Conservation (phyloP, 2,329 filamentous ascomycete genomes). For the Monosporascus cannonballus region DNA sequence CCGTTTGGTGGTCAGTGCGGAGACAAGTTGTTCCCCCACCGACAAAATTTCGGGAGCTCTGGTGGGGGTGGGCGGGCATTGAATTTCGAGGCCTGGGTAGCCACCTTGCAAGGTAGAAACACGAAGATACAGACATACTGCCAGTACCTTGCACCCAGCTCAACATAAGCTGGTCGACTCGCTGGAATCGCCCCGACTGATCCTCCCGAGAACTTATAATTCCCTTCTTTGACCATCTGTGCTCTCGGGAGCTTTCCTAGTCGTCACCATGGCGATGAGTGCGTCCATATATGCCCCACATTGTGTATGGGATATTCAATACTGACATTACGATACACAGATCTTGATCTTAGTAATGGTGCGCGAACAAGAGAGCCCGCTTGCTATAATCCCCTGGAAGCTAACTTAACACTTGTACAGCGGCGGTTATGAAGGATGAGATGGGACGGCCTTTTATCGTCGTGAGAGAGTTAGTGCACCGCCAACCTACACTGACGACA, state of each 20-base stretch:
- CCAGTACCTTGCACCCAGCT: not conserved
- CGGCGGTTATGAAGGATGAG: conserved; percentile 88
- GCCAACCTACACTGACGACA: conserved; percentile 2
- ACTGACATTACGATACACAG: conserved; percentile 37
- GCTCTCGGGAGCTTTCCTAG: conserved; percentile 23
- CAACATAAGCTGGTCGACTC: not conserved
- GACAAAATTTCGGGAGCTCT: not conserved
- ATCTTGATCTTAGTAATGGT: conserved; percentile 82
- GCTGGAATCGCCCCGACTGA: not conserved
- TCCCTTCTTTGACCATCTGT: conserved; percentile 1
- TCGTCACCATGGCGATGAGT: conserved; percentile 54
- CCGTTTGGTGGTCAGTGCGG: too few species aligned
- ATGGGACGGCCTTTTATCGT: conserved; percentile 96
- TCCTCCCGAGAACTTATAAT: not conserved
- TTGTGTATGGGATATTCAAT: conserved; percentile 10
- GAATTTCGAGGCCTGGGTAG: not conserved
- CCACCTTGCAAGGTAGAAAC: not conserved
- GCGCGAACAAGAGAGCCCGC: conserved; percentile 28
- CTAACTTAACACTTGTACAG: conserved; percentile 31
- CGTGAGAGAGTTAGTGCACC: conserved; percentile 79
- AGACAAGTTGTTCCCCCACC: not conserved
- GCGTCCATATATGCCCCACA: conserved; percentile 27
- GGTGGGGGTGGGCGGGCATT: not conserved
- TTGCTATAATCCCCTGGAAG: not conserved
- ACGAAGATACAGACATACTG: not conserved